Evolutionary conservation across 176 grass and related monocot genomes (phyloP), one percentile per base, ranked within the genome.

Genomic region (Hordeum marinum): DNA sequence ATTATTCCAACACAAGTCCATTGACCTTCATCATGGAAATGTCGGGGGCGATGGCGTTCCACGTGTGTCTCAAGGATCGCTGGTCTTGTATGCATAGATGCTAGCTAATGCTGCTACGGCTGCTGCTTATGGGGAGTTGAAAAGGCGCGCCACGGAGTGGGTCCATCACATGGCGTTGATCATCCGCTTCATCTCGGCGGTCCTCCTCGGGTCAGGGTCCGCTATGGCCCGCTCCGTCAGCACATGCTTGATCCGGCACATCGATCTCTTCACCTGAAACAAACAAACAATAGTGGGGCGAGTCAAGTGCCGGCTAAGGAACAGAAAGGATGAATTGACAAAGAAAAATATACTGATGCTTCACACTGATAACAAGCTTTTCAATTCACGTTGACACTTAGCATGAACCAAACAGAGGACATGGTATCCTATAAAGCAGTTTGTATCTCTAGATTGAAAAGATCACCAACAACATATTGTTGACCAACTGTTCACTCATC

Each of bases 161-260:
- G 31, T 61, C 11, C 34, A 76, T 94, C 85, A 95, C 34, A 99
- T 75, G 46, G 75, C 55, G 8, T 94, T 99, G 63, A 99, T 91
- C 96, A 96, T 96, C 81, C 93, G 88, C 83, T 99, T 99, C 91
- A 99, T 99, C 55, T 99, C 96, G 5, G 91, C 88, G 25, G 75
- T 86, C 76, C 96, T 99, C 81, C 93, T 88, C 46, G 90, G 78
- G 75, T 96, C 96, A 63, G 91, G 93, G 17, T 99, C 96, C 13
- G 89, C 93, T 85, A 95, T 95, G 26, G 93, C 96, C 65, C 96
- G 90, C 90, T 99, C 93, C 0, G 93, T 96, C 83, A 96, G 84
- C n/a, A 99, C 96, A 76, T 99, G 96, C 81, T 99, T 99, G 74
- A 96, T 95, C 41, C 96, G 85, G 37, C 96, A 99, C 96, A 94